Evolutionary conservation across 257 asterid species (phyloP), one percentile per base, ranked within the genome.

Genomic region (Hygrophila difformis): DNA sequence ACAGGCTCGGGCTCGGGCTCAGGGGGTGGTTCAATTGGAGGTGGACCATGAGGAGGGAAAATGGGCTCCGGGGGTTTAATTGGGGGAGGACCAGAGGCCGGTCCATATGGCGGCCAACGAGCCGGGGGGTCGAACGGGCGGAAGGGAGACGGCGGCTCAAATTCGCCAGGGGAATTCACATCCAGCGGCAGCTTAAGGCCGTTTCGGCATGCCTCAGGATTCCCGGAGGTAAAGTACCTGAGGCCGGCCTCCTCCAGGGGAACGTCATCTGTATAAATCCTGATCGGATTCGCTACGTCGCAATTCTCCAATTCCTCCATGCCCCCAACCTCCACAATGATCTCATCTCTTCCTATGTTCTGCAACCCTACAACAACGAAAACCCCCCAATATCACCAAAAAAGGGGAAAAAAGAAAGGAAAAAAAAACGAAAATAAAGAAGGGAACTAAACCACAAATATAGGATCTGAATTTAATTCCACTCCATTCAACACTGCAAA

Each of bases 1-100:
- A 33, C 37, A 24, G 37, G 37, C 0, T 58, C 47, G 10, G 37
- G 37, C 12, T 8, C 2, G 2, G 39, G 8, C 11, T 8, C 40
- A 18, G 63, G 37, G 2, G 54, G 54, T 0, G 70, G 70, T 1
- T 42, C 8, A 7, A 28, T 0, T 2, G 41, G 14, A 0, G 65
- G 53, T 12, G 37, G 37, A 0, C 6, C 2, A 5, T 38, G 42
- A 24, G 44, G 53, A 0, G 20, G 34, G 10, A 1, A 4, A 21
- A 12, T 9, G 4, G 8, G 24, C n/a, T 19, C 23, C 1, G 46
- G 50, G 0, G 61, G 71, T 0, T 20, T 17, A 3, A 18, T 20
- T 6, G 47, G 34, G 14, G 46, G 53, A 2, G 57, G 50, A 0
- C 59, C 39, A 0, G 55, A 44, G 2, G 29, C 4, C 3, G 47